Conservation (phyloP, 2,329 filamentous ascomycete genomes). For the Hymenoscyphus repandus region DNA sequence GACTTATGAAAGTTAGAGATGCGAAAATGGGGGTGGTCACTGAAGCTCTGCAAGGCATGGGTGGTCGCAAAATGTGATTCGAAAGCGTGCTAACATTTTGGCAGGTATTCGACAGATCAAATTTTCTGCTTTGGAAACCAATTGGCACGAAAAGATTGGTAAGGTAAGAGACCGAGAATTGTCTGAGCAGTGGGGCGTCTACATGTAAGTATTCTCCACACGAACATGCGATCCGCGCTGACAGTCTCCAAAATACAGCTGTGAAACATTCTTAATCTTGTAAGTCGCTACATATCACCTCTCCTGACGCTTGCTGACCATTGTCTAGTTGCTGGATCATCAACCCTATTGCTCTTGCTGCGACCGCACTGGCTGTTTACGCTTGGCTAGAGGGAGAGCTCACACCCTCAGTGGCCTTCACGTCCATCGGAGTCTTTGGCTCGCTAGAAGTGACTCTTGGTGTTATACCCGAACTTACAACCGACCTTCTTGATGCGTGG, state of each 20-base stretch:
- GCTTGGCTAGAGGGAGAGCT: constrained; percentile 57
- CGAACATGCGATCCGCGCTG: not conserved
- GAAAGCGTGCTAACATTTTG: not conserved
- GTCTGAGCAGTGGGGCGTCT: constrained; percentile 59
- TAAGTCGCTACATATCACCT: constrained; percentile 5
- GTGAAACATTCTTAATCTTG: constrained; percentile 56
- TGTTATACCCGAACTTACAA: constrained; percentile 67
- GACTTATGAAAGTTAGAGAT: constrained; percentile 71
- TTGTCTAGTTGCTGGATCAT: constrained; percentile 58
- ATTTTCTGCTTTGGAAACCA: constrained; percentile 68
- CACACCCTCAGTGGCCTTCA: constrained; percentile 71
- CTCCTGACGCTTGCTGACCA: constrained; percentile 2
- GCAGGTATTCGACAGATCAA: constrained; percentile 71
- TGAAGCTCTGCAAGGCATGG: constrained; percentile 62
- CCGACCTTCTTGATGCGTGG: constrained; percentile 64
- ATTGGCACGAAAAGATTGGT: constrained; percentile 69
- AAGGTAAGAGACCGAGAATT: constrained; percentile 63
- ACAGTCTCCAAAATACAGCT: constrained; percentile 24
- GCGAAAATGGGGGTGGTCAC: constrained; percentile 71
- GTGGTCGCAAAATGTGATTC: not conserved
- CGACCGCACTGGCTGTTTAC: constrained; percentile 65
- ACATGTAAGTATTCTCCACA: constrained; percentile 33
- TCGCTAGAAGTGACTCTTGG: constrained; percentile 68
- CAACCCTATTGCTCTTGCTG: constrained; percentile 68
- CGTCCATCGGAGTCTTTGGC: constrained; percentile 69